Evolutionary conservation across 2,329 filamentous ascomycete species (phyloP), one percentile per base, ranked within the genome.

Genomic region (Cryphonectria radicalis): DNA sequence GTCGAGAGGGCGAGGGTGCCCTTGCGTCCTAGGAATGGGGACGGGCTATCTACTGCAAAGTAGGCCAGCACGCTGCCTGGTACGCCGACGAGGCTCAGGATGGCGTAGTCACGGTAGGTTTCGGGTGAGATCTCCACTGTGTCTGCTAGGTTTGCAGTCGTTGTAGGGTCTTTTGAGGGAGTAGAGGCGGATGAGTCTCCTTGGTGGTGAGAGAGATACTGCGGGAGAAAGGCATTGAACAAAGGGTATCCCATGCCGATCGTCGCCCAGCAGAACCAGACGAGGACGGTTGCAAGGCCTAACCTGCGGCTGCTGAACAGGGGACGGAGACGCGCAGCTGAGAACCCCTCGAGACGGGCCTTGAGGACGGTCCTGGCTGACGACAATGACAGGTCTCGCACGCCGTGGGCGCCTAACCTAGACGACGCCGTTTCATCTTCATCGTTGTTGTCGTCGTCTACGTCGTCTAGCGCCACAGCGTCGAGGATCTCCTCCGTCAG

Each of bases 171-270:
- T 13, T 40, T 40, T 11, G 55, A 35, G n/a, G 57, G 17, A 11
- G 57, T 19, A 13, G 57, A n/a, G 2, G 53, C 10, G 22, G 50
- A 37, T 17, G 32, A 42, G 40, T 40, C 46, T 37, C 88, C 86
- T n/a, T 19, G 19, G 46, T 50, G 46, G 70, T 89, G 87, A 35
- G 90, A 88, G 72, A 97, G 88, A 77, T 96, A 96, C 75, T 96
- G 92, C 0, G 94, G 94, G n/a, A 97, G 86, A 81, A 97, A 97
- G 67, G 92, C 92, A 80, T 96, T 96, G 87, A 95, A 97, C 1
- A 97, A 87, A 0, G 93, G 93, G 77, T 95, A 97, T 3, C 91
- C 93, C 89, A 97, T 92, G 72, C 93, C 93, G 75, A 97, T 95
- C 19, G 89, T 91, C 0, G 90, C 86, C 93, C 93, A 97, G 78